A percentile compares a stretch with the other conserved stretches of the same genome.
Conservation (phyloP, 345 rosid genomes). For the Citrus unshiu region DNA sequence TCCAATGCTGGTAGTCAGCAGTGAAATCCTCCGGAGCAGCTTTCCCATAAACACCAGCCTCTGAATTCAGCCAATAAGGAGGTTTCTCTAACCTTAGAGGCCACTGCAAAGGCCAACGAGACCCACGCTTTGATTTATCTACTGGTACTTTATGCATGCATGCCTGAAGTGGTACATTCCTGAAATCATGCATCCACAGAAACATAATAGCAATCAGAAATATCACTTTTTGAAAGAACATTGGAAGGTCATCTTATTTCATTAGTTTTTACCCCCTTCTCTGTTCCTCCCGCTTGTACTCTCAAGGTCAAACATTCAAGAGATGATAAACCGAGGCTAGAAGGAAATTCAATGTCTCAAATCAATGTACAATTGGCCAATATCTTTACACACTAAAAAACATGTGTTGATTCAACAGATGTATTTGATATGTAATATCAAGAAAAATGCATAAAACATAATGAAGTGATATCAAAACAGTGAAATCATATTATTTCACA, state of each 20-base stretch:
- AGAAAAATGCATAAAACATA: not conserved
- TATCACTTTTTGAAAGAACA: not conserved
- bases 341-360: not conserved
- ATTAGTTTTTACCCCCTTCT: not conserved
- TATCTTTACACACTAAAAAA: not conserved
- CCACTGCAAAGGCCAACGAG: slow-evolving; percentile 74
- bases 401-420: not conserved
- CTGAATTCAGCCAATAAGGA: slow-evolving; percentile 68
- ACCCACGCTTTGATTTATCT: slow-evolving; percentile 51
- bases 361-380: not conserved
- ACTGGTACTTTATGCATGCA: slow-evolving; percentile 77
- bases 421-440: not conserved
- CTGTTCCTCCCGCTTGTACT: not conserved
- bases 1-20: slow-evolving; percentile 68
- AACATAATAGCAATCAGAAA: not conserved
- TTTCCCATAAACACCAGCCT: slow-evolving; percentile 67
- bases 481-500: not conserved
- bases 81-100: slow-evolving; percentile 57
- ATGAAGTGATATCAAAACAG: not conserved
- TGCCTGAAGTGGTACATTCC: slow-evolving; percentile 77
- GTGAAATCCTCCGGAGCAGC: slow-evolving; percentile 61
- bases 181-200: slow-evolving; percentile 18
- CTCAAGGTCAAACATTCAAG: not conserved
- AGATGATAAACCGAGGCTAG: not conserved
- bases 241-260: not conserved